Evolutionary conservation across 768 basidiomycete species (phyloP).

Genomic region (Leccinum rimulosum): DNA sequence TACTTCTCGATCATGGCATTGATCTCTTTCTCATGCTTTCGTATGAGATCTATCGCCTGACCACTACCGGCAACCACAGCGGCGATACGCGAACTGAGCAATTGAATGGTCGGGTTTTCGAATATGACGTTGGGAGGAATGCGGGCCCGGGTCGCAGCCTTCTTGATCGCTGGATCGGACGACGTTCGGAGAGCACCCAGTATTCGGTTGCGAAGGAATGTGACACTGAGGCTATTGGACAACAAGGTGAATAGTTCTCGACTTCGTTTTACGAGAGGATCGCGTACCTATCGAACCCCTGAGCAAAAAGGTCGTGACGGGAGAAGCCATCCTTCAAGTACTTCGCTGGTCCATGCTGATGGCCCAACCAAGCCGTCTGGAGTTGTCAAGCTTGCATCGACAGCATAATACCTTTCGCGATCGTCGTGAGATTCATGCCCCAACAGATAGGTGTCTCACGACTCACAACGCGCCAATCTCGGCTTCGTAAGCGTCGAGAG

Average conservation of each 20-base stretch:
- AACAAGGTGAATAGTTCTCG: not conserved
- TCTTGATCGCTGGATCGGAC: conserved; percentile 25
- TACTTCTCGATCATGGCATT: conserved; percentile 42
- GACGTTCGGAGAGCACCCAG: conserved; percentile 30
- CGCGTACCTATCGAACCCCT: conserved; percentile 39
- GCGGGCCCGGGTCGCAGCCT: conserved; percentile 14
- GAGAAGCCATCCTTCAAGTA: conserved; percentile 28
- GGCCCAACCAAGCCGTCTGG: conserved; percentile 26
- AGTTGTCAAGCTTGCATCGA: conserved; percentile 26
- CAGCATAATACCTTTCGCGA: conserved; percentile 29
- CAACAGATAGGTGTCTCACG: rapidly evolving
- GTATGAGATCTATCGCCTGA: not conserved
- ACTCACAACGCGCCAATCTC: conserved; percentile 49
- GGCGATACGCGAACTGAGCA: conserved; percentile 27
- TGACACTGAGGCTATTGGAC: conserved; percentile 28
- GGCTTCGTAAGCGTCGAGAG: conserved; percentile 37
- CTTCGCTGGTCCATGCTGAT: conserved; percentile 20
- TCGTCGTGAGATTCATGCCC: not conserved
- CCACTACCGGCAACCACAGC: conserved; percentile 5
- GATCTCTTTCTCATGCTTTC: conserved; percentile 26
- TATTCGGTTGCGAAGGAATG: conserved; percentile 28
- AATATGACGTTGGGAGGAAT: conserved; percentile 36
- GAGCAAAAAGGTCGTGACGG: conserved; percentile 28
- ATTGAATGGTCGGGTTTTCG: conserved; percentile 39
- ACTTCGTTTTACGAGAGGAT: not conserved